phyloP scores from a whole-genome alignment of 2,329 filamentous ascomycete species.

The Graphilbum fragrans region DNA sequence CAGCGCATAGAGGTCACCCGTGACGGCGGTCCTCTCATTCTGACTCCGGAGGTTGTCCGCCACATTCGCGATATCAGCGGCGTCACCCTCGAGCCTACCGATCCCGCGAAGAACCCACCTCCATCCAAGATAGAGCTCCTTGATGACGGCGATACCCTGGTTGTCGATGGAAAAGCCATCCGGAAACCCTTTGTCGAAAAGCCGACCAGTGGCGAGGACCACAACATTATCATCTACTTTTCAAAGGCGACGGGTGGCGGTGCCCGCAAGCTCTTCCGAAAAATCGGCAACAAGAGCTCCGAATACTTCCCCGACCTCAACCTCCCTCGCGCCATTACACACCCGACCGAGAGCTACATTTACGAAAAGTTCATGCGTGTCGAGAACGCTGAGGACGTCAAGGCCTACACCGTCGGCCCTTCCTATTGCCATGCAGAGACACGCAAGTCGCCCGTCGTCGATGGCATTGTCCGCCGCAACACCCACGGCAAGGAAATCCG shows the following conservation, averaged over 20 bases:
- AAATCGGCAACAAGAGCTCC: constrained; percentile 98
- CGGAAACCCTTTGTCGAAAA: constrained; percentile 97
- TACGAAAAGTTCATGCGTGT: constrained; percentile 97
- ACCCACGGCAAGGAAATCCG: constrained; percentile 95
- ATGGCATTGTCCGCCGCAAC: constrained; percentile 89
- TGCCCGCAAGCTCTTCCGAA: constrained; percentile 83
- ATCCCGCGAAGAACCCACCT: constrained; percentile 38
- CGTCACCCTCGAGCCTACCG: constrained; percentile 58
- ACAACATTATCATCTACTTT: constrained; percentile 98
- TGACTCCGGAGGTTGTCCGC: constrained; percentile 68
- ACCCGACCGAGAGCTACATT: constrained; percentile 74
- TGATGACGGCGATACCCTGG: constrained; percentile 80
- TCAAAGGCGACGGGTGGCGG: constrained; percentile 78
- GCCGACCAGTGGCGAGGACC: constrained; percentile 93
- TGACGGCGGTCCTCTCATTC: constrained; percentile 73
- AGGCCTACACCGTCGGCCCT: constrained; percentile 92
- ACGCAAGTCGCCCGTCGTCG: constrained; percentile 91
- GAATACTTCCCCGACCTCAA: constrained; percentile 74
- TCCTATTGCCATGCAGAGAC: constrained; percentile 95
- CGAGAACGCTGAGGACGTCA: constrained; percentile 95
- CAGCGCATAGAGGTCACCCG: constrained; percentile 81
- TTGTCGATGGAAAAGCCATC: constrained; percentile 71
- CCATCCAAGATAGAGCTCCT: constrained; percentile 68
- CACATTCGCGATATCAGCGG: constrained; percentile 73
- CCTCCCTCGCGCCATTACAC: constrained; percentile 68